Base-by-base conservation (phyloP, 140 eudicot species). In the Ambrosia hybrid region DNA sequence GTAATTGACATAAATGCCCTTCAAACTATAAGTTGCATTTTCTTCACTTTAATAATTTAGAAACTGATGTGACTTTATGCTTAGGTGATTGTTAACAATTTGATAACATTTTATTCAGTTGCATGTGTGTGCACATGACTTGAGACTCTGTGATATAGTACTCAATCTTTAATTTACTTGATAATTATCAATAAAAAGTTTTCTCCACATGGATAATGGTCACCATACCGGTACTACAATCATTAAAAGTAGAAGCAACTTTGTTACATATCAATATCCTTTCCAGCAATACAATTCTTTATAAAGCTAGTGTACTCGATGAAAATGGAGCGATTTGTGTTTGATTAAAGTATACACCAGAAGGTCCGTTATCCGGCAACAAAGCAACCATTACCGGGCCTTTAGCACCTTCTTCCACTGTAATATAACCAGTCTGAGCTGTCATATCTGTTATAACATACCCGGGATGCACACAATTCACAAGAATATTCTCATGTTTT, bases 401-500 rank as follows among this genome's bases (percentile, higher is more conserved):
- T 75, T 78, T 80, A 6, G 81, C 83, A 72, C 86, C 86, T 48
- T 77, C 80, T 67, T 82, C 80, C 6, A 48, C 48, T 0, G 65
- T 53, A 2, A 53, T 53, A 39, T 16, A 0, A 39, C 87, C 84
- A 0, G 74, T 73, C n/a, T 83, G 64, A 6, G 15, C 1, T 38
- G 66, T 70, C 52, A 84, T 51, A 43, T 77, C 79, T 39, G 88
- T 84, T 13, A 62, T 21, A 12, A 65, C 76, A 36, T 45, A 77
- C 57, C 88, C 88, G 11, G 83, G 85, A 43, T 80, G 56, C 38
- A 83, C 83, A 49, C 80, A 77, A 14, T 83, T 83, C 62, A 76
- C 77, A 21, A 38, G 12, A 7, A 76, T 49, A 12, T 10, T 51
- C 1, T 75, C 75, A 65, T 41, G 52, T 33, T 55, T 80, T 61